Percentiles rank a stretch among this genome's conserved stretches.
Conservation (phyloP, 1,284 basidiomycete genomes). For the Fomitopsis betulina region DNA sequence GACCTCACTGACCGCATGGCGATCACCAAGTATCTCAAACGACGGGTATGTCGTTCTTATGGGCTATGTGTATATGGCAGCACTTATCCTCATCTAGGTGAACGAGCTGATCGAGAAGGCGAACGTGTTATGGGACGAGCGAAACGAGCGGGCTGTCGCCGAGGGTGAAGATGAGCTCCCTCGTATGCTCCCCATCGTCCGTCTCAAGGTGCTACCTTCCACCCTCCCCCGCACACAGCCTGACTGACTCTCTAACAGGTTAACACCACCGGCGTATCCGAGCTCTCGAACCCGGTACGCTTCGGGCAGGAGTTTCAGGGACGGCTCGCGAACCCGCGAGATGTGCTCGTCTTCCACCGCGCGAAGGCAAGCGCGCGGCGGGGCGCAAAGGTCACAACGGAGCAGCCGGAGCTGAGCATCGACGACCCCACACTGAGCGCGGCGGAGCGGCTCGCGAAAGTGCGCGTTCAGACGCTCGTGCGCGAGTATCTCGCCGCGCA, state of each 20-base stretch:
- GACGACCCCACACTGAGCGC: slow-evolving; percentile 64
- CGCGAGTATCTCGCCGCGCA: slow-evolving; percentile 87
- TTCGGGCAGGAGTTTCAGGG: slow-evolving; percentile 96
- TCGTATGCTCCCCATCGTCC: slow-evolving; percentile 84
- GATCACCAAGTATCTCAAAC: slow-evolving; percentile 77
- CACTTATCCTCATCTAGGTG: slow-evolving; percentile 44
- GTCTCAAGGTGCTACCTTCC: slow-evolving; percentile 61
- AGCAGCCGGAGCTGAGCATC: slow-evolving; percentile 70
- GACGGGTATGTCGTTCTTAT: slow-evolving; percentile 41
- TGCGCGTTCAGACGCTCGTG: slow-evolving; percentile 78
- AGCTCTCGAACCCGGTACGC: slow-evolving; percentile 92
- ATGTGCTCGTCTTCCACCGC: slow-evolving; percentile 88
- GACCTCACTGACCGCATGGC: slow-evolving; percentile 78
- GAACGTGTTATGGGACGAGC: slow-evolving; percentile 74
- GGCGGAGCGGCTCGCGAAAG: slow-evolving; percentile 63
- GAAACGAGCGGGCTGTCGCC: slow-evolving; percentile 58
- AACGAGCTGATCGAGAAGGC: slow-evolving; percentile 78
- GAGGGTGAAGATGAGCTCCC: slow-evolving; percentile 68
- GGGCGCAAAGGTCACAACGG: slow-evolving; percentile 51
- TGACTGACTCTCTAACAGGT: slow-evolving; percentile 44
- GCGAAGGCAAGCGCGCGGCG: slow-evolving; percentile 59
- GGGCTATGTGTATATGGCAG: not conserved
- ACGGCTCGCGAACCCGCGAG: slow-evolving; percentile 90
- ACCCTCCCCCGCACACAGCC: not conserved
- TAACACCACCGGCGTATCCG: slow-evolving; percentile 84